Base-by-base conservation (phyloP, 257 asterid genomes). In the Fraxinus anomala region DNA sequence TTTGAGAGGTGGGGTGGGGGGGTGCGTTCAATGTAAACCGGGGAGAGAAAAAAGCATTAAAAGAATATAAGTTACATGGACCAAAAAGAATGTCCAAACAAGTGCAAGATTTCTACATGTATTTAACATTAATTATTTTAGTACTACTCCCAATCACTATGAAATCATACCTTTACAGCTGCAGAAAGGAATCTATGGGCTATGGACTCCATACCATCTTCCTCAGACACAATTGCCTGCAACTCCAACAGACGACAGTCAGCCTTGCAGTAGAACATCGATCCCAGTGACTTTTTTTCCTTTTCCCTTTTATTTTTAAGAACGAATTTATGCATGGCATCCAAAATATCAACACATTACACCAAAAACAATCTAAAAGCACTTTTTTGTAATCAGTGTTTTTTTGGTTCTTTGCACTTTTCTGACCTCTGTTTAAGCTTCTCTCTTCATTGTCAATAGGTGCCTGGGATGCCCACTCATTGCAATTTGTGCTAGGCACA, bases 131-230 rank as follows among this genome's bases (percentile, higher is more conserved):
- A 19, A 24, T n/a, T 59, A 7, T 59, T 59, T 21, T 59, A 59
- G 67, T 33, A 13, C 47, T 69, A 8, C 33, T 47, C 73, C 68
- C 4, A 44, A 51, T 42, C 37, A 39, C 74, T 30, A 36, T 28
- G n/a, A 42, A 69, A 79, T 7, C 68, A 74, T 77, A 96, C 98
- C 97, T 96, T 96, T 42, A 96, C 92, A 39, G 99, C 89, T 2
- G 99, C 99, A 80, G 99, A 96, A 68, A 96, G 99, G 89, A 93
- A 96, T 80, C 97, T 86, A 77, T 96, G 99, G 72, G 99, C 94
- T 73, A 93, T 89, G 80, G 98, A 96, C 65, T 96, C 98, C 97
- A 92, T 92, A 37, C 97, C 98, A 44, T 96, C 98, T 88, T 96
- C 99, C 87, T 93, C 99, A 0, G 92, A 81, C 75, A 93, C 99